Base-by-base conservation (phyloP, 139 green algal species). In the Nannochloris sp. region DNA sequence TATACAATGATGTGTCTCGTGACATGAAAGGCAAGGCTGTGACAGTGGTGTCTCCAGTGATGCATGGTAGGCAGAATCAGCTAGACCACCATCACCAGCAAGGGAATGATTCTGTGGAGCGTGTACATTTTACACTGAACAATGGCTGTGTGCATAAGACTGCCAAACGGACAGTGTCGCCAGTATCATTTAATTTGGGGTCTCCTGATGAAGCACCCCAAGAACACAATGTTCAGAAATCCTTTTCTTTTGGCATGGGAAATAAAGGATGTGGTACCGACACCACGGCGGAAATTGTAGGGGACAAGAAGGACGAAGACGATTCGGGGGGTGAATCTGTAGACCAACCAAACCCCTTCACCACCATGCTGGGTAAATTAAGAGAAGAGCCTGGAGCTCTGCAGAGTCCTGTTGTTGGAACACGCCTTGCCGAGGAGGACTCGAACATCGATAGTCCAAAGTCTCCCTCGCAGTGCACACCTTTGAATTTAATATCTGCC, bases 351-450 rank as follows among this genome's bases (percentile, higher is more conserved):
- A 71, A 68, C 31, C 56, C 49, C 1, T 76, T 69, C 45, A 30
- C n/a, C 1, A 40, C 62, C 14, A 76, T 76, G 70, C 31, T 76
- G 45, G 30, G 17, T 28, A 63, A 76, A 29, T 67, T 76, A 37
- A 59, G 25, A 59, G n/a, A 30, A 30, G 50, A 23, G 14, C 50
- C 50, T 2, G 50, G 23, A 2, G 23, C n/a, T 14, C 25, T 37
- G 13, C 23, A 30, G 25, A 59, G 50, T 59, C 50, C 50, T 33
- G 12, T 37, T 17, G 23, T 20, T 16, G 12, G 23, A 31, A 6
- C 17, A 30, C 12, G 25, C 14, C 17, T n/a, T 37, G 5, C 8
- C 6, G 5, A 33, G 14, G 23, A 30, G 33, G 23, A 28, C 17
- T 11, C 46, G 6, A 26, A 30, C 23, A 31, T 30, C 25, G 57